Conservation (phyloP, 352 stramenopile species). For the Phytophthora pini region DNA sequence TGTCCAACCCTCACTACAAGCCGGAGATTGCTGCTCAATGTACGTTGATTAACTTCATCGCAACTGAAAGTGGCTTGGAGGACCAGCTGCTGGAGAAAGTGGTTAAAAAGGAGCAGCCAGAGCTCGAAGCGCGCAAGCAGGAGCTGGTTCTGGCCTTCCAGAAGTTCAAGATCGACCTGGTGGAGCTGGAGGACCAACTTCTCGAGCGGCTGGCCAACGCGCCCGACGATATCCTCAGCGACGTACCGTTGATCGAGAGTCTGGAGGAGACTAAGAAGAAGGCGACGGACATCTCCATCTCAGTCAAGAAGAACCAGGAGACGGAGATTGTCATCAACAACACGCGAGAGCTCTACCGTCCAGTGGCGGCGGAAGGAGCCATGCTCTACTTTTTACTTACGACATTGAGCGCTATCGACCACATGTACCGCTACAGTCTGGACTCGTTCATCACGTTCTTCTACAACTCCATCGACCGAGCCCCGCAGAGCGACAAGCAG, state of each 20-base stretch:
- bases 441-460: constrained; percentile 98
- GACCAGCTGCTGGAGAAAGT: constrained; percentile 97
- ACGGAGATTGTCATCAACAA: constrained; percentile 96
- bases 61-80: constrained; percentile 95
- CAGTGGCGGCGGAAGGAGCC: constrained; percentile 93
- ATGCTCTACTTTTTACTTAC: constrained; percentile 99
- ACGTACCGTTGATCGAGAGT: constrained; percentile 96
- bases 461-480: constrained; percentile 95
- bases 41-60: constrained; percentile 99
- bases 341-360: constrained; percentile 94
- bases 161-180: constrained; percentile 97
- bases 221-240: constrained; percentile 96
- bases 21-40: constrained; percentile 97
- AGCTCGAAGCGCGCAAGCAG: constrained; percentile 95
- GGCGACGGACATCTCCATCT: constrained; percentile 95
- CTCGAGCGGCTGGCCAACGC: constrained; percentile 96
- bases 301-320: constrained; percentile 95
- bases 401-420: constrained; percentile 95
- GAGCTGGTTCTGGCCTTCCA: constrained; percentile 93
- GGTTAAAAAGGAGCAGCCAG: constrained; percentile 94
- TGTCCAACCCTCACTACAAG: constrained; percentile 98
- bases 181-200: constrained; percentile 96
- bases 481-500: constrained; percentile 85
- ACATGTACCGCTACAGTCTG: constrained; percentile 99
- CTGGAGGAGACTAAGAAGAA: constrained; percentile 97